Base-by-base conservation (phyloP, 1,284 basidiomycete species). In the Sporisorium sorghi region DNA sequence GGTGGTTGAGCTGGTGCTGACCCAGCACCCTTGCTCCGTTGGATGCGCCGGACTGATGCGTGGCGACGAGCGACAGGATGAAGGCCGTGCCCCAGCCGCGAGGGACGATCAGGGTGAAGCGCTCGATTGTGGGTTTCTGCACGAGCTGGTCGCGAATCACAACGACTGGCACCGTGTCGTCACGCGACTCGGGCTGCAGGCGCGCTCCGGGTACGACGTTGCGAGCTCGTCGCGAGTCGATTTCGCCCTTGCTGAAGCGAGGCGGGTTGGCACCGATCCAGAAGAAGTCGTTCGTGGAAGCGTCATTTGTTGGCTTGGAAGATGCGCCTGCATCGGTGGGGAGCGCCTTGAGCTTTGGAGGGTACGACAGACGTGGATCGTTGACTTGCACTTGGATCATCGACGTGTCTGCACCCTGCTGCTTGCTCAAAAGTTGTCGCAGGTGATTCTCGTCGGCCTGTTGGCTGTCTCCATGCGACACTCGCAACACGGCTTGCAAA, bases 21-120 rank as follows among this genome's bases (percentile, higher is more conserved):
- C 81, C 79, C 0, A 82, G 40, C 19, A 83, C 79, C 9, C 69
- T 50, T 8, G 73, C 73, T 30, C 77, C 76, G 24, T 51, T 67
- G 15, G 68, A 57, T 3, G 65, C 69, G 21, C 73, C 72, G 0
- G 65, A 76, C n/a, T 76, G 72, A 50, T 74, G 62, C 15, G 74
- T 75, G 30, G 78, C 66, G 35, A 79, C 68, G 1, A 84, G 75
- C 14, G 79, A 78, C 14, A 76, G 69, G 65, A 76, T 83, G 53
- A 83, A 83, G 2, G 79, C 73, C 2, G 48, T 57, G 21, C 78
- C 79, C 83, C 83, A 84, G 12, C 81, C 82, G 26, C 82, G 76
- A 8, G 83, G 83, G 1, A 83, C 75, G 10, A 84, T 40, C 1
- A 84, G 63, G 1, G 74, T 81, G 56, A 53, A 84, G 3, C 71